Percentiles rank a stretch among this genome's conserved stretches.
These are phyloP conservation scores for Apiosordaria backusii DNA, from an alignment of 495 filamentous ascomycete genomes.

Conservation along the genomic window DNA sequence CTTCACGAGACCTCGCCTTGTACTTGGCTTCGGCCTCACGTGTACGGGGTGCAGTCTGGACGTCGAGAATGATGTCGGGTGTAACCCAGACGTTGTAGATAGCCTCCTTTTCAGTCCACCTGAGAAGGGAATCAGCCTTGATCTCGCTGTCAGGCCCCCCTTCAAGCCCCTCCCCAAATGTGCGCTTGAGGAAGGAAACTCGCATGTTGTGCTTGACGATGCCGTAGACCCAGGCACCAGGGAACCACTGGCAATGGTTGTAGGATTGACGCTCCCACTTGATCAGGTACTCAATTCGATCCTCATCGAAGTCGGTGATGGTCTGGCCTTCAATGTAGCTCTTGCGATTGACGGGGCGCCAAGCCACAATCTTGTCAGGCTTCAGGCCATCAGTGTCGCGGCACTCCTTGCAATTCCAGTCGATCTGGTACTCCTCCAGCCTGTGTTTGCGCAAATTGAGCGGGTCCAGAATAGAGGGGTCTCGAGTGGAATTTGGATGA, in stretches of 20 bases:
- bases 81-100: conserved; percentile 79
- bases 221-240: conserved; percentile 88
- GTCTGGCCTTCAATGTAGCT: conserved; percentile 45
- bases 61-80: conserved; percentile 83
- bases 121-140: conserved; percentile 48
- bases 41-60: conserved; percentile 44
- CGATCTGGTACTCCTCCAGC: conserved; percentile 55
- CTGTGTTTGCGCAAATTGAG: conserved; percentile 37
- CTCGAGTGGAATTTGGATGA: conserved; percentile 32
- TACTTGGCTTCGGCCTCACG: conserved; percentile 45
- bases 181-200: conserved; percentile 66
- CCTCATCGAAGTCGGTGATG: conserved; percentile 53
- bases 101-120: conserved; percentile 71
- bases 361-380: conserved; percentile 73
- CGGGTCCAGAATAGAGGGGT: conserved; percentile 39
- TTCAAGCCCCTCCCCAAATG: conserved; percentile 45
- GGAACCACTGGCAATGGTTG: conserved; percentile 75
- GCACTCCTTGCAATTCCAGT: conserved; percentile 78
- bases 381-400: conserved; percentile 49
- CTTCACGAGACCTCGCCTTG: conserved; percentile 28
- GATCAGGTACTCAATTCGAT: conserved; percentile 82
- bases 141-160: conserved; percentile 18
- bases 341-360: conserved; percentile 64
- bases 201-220: conserved; percentile 60
- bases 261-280: conserved; percentile 83